Percentiles rank a stretch among this genome's conserved stretches.
Conservation (phyloP, 805 yeast species). For the Metschnikowia corniflorae region DNA sequence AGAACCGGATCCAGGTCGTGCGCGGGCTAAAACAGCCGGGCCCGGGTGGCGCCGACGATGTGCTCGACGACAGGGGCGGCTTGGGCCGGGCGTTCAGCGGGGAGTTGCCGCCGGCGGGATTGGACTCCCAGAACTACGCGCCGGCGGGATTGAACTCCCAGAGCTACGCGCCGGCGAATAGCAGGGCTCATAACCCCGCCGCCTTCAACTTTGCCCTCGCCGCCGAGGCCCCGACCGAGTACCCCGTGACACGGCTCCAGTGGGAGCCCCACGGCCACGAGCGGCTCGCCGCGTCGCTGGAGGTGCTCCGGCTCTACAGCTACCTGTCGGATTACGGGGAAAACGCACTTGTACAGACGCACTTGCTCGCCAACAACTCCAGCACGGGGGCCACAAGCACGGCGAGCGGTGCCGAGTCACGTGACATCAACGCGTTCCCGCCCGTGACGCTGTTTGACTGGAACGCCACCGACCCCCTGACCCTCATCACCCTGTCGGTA, state of each 20-base stretch:
- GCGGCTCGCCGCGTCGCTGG: slow-evolving; percentile 66
- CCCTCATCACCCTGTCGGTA: slow-evolving; percentile 78
- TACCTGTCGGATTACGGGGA: slow-evolving; percentile 42
- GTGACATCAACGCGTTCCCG: slow-evolving; percentile 55
- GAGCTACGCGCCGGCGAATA: neutral
- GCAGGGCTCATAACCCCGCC: too few species aligned
- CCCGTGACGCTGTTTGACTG: slow-evolving; percentile 95
- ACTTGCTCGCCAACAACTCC: slow-evolving; percentile 38
- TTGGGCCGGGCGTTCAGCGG: neutral
- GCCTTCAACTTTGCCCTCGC: slow-evolving; percentile 41
- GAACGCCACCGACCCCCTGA: slow-evolving; percentile 67
- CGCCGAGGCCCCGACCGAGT: slow-evolving; percentile 52
- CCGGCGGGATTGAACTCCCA: neutral
- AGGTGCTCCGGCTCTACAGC: slow-evolving; percentile 64
- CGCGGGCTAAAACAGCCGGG: slow-evolving; percentile 23
- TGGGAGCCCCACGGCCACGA: slow-evolving; percentile 62
- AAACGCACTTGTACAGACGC: slow-evolving; percentile 38
- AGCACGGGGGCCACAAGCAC: slow-evolving; percentile 34
- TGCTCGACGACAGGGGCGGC: neutral
- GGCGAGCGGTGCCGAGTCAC: slow-evolving; percentile 31
- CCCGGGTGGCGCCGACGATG: slow-evolving; percentile 3
- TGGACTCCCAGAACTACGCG: neutral
- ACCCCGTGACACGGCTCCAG: slow-evolving; percentile 67
- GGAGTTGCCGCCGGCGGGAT: neutral
- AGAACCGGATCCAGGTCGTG: slow-evolving; percentile 59